Evolutionary conservation across 2,329 filamentous ascomycete species (phyloP), one percentile per base, ranked within the genome.

Genomic region (Botryosphaeria dothidea): DNA sequence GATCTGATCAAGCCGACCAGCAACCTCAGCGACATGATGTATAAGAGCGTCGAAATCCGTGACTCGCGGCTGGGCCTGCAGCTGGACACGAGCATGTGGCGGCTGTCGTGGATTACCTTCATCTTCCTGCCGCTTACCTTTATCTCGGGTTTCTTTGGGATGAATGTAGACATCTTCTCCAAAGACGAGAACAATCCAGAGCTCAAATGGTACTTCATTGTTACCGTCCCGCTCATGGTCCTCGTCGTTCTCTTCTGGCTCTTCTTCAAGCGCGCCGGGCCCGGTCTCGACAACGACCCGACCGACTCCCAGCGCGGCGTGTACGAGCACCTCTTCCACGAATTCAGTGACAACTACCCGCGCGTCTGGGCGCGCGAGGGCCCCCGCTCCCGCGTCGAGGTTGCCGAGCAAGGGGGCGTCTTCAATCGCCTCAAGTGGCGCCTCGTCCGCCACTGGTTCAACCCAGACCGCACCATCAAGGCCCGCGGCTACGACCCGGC

Each of bases 41-140:
- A 85, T 69, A 84, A 84, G 67, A 81, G 78, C 9, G 83, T 85
- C 4, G 82, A 79, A 3, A 85, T 85, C 62, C 76, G 83, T 31
- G 83, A 85, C 68, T 80, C 82, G 2, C 75, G 82, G 2, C 80
- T 83, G 64, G 82, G 78, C 0, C 73, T 85, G 3, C 80, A 83
- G 62, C 75, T 85, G 1, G 81, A 81, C 4, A 71, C 82, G 3
- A 79, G 75, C 68, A 84, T 84, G 82, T 82, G 77, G 81, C 75
- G 88, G 23, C 83, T 88, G 17, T 85, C 87, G 51, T 88, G 88
- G 60, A 90, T 89, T 17, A 91, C 90, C 60, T 91, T 93, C 74
- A 93, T 94, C 74, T 82, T 92, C 71, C 88, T 92, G 73, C 86
- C 83, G 0, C 72, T 85, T 9, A 85, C 82, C 0, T 84, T 84